Conservation (phyloP, 495 filamentous ascomycete genomes). For the Podospora pseudoanserina region DNA sequence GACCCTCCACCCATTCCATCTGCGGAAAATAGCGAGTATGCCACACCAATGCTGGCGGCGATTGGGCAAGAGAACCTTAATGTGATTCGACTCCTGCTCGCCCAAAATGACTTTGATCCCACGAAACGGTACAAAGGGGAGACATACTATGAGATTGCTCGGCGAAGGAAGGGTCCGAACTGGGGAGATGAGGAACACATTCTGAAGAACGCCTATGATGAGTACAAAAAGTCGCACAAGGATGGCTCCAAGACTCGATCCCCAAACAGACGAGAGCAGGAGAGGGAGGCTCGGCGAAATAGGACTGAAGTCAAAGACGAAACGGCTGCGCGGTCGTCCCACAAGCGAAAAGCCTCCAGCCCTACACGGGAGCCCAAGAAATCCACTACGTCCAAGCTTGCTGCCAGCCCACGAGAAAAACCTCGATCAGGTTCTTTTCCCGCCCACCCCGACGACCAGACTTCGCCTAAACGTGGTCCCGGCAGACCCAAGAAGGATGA, state of each 20-base stretch:
- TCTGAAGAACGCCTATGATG: conserved; percentile 74
- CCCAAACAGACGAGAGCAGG: conserved; percentile 53
- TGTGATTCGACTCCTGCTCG: conserved; percentile 74
- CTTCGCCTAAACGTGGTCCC: conserved; percentile 46
- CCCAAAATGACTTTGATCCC: conserved; percentile 74
- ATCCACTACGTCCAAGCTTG: conserved; percentile 29
- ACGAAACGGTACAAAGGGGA: conserved; percentile 65
- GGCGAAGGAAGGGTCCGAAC: conserved; percentile 72
- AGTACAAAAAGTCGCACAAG: conserved; percentile 49
- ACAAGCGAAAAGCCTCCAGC: conserved; percentile 50
- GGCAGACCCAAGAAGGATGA: conserved; percentile 50
- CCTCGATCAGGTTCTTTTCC: conserved; percentile 37
- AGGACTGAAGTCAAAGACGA: conserved; percentile 48
- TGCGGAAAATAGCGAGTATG: conserved; percentile 49
- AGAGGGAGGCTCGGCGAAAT: conserved; percentile 49
- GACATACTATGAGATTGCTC: conserved; percentile 80
- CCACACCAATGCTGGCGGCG: conserved; percentile 89
- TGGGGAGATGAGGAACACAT: conserved; percentile 89
- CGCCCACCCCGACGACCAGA: conserved; percentile 38
- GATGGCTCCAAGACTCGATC: conserved; percentile 45
- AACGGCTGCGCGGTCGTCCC: conserved; percentile 23
- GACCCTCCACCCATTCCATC: conserved; percentile 64
- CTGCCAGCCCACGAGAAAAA: conserved; percentile 44
- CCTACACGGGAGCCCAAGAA: conserved; percentile 45
- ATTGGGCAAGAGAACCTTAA: conserved; percentile 86